Evolutionary conservation across 2,329 filamentous ascomycete species (phyloP).

Genomic region (Diplocarpon mali): DNA sequence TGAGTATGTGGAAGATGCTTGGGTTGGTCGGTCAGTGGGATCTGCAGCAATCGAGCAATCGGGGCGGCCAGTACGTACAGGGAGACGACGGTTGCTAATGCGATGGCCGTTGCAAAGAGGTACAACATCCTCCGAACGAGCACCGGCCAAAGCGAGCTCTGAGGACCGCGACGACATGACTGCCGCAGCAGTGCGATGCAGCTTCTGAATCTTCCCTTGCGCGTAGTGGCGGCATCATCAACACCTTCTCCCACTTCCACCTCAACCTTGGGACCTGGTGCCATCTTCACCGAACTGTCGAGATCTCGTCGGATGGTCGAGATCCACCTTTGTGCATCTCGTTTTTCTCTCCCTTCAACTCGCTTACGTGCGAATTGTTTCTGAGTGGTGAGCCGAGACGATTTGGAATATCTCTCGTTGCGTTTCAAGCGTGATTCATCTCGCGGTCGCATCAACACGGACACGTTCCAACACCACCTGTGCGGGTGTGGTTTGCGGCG

Average conservation of each 20-base stretch:
- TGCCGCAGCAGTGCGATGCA: constrained; percentile 3
- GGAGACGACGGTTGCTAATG: constrained; percentile 5
- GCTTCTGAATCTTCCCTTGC: background rate
- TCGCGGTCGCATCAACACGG: background rate
- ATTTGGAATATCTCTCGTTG: too few species aligned
- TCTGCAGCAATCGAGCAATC: background rate
- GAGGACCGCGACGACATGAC: constrained; percentile 1
- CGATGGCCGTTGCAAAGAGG: constrained; percentile 1
- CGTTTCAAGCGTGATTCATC: too few species aligned
- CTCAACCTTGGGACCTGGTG: background rate
- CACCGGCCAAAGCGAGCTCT: constrained; percentile 11
- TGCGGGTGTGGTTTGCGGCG: too few species aligned
- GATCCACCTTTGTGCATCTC: too few species aligned
- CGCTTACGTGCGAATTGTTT: too few species aligned
- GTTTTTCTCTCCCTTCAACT: too few species aligned
- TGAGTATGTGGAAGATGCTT: constrained; percentile 25
- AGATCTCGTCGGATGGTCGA: too few species aligned
- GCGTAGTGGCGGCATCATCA: background rate
- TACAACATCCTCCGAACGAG: constrained; percentile 7
- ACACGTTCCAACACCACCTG: too few species aligned
- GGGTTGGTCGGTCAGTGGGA: background rate
- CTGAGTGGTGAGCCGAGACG: too few species aligned
- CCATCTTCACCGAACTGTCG: too few species aligned
- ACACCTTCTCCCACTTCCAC: background rate
- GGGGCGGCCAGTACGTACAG: constrained; percentile 3